Evolutionary conservation across 371 early-diverging fungal genomes (phyloP).

Genomic region (Rhizopus stolonifer): DNA sequence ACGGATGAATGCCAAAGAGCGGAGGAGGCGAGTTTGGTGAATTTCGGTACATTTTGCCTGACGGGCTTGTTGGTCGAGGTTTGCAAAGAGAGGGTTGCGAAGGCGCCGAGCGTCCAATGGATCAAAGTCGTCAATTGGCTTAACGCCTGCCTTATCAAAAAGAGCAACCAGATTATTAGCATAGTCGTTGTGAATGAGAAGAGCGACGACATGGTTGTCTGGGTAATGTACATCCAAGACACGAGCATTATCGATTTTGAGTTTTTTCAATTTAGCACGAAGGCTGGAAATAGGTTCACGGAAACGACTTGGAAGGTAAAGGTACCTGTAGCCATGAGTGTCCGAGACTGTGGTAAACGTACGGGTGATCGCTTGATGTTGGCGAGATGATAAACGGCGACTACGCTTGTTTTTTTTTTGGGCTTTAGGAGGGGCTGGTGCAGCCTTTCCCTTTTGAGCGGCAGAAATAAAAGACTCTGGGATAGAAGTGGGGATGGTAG

Average conservation of each 20-base stretch:
- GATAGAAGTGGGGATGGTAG: background rate
- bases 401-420: background rate
- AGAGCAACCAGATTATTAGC: no score
- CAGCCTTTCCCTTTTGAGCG: background rate
- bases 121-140: no score
- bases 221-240: no score
- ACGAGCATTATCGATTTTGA: background rate
- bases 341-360: background rate
- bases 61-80: no score
- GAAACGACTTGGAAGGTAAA: conserved; percentile 3
- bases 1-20: no score
- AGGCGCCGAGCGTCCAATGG: no score
- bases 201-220: no score
- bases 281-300: background rate
- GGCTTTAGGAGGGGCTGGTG: background rate
- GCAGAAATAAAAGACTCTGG: background rate
- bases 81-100: no score
- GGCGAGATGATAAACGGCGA: background rate
- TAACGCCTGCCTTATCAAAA: no score
- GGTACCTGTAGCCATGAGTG: background rate
- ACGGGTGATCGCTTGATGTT: background rate
- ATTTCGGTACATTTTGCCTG: no score
- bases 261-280: background rate
- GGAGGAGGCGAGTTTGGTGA: no score
- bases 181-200: no score